phyloP scores from a whole-genome alignment of 148 eudicot genomes.

The Persicaria maculosa region DNA sequence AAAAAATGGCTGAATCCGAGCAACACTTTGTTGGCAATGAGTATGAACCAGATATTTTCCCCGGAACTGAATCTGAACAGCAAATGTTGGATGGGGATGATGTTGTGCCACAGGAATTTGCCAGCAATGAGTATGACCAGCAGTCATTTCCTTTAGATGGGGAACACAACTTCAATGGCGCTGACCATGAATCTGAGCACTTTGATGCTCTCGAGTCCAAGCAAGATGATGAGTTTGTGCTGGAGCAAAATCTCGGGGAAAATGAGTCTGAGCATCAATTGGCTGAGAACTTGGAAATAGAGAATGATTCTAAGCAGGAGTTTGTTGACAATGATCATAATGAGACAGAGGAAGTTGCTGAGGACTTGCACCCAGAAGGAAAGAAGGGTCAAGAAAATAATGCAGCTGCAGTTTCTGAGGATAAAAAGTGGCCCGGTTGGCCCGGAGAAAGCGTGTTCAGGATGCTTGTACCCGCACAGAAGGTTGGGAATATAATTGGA shows the following conservation, averaged over 20 bases:
- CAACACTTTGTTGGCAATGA: constrained; percentile 29
- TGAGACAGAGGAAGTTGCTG: constrained; percentile 29
- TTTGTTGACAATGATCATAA: constrained; percentile 26
- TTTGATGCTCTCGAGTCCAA: constrained; percentile 21
- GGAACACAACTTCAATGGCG: constrained; percentile 1
- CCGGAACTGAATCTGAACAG: neutral
- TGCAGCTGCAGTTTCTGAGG: constrained; percentile 27
- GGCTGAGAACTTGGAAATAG: constrained; percentile 14
- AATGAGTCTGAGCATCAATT: constrained; percentile 19
- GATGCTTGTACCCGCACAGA: constrained; percentile 80
- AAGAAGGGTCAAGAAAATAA: constrained; percentile 30
- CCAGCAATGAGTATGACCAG: constrained; percentile 6
- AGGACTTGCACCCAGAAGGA: constrained; percentile 28
- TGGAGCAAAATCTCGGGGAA: constrained; percentile 15
- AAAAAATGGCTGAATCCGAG: constrained; percentile 44
- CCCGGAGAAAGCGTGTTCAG: constrained; percentile 95
- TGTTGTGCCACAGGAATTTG: constrained; percentile 17
- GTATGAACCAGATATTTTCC: constrained; percentile 22
- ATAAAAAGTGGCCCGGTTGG: constrained; percentile 99
- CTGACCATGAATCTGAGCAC: constrained; percentile 18
- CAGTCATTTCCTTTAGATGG: constrained; percentile 10
- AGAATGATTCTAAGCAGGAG: constrained; percentile 26
- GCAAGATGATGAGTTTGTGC: constrained; percentile 20
- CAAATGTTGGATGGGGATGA: constrained; percentile 8
- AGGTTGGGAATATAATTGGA: constrained; percentile 91